Evolutionary conservation across 2,329 filamentous ascomycete genomes (phyloP).

Genomic region (Aspergillus novoparasiticus): DNA sequence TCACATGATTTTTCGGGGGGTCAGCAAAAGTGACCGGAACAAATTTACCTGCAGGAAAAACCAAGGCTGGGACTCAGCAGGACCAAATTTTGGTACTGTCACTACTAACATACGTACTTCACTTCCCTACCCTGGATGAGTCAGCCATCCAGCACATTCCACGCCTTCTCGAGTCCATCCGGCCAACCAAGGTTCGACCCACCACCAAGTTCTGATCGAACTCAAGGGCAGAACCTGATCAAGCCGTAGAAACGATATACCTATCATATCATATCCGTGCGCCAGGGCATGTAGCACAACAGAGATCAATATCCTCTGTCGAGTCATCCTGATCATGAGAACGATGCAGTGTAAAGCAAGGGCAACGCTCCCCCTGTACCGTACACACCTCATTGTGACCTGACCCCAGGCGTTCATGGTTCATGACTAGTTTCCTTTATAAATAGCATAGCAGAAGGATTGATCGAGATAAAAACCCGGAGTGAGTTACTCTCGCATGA

Average conservation of each 20-base stretch:
- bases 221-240: not conserved
- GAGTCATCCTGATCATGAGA: not conserved
- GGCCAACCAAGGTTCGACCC: not conserved
- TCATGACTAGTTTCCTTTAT: constrained; percentile 5
- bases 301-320: not conserved
- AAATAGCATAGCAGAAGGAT: not conserved
- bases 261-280: not conserved
- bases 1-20: not conserved
- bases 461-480: not conserved
- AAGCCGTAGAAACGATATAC: not conserved
- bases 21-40: not conserved
- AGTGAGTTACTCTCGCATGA: not conserved
- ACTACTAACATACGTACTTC: no score
- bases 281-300: not conserved
- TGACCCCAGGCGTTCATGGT: constrained; percentile 5
- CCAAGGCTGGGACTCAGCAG: not conserved
- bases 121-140: not conserved
- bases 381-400: not conserved
- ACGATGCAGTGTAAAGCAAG: not conserved
- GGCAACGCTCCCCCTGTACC: not conserved
- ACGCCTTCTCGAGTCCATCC: not conserved
- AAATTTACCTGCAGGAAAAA: not conserved
- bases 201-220: not conserved
- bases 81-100: not conserved
- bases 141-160: not conserved